Evolutionary conservation across 768 basidiomycete species (phyloP), one percentile per base, ranked within the genome.

Genomic region (Lactifluus rugatus): DNA sequence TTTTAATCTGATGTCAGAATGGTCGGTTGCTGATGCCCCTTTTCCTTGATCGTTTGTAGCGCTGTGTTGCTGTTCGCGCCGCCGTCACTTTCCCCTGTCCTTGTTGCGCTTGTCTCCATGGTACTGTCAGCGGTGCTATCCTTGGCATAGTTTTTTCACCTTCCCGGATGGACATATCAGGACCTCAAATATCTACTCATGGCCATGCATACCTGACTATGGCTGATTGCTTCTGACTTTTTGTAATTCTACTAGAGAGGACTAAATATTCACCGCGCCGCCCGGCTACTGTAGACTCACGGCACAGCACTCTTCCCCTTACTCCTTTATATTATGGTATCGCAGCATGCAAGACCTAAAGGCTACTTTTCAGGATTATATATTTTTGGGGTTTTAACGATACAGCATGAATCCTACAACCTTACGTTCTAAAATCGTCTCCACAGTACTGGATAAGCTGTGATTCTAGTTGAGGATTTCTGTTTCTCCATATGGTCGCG

Each of bases 401-500:
- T 47, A 54, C 31, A 54, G 45, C 11, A 11, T 17, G 28, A 39
- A 42, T 54, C 47, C 26, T 58, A 58, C 51, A 61, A 51, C 36
- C 17, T n/a, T n/a, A n/a, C n/a, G n/a, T n/a, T n/a, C n/a, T n/a
- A 44, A 44, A 23, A 8, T 21, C 21, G 42, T 42, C 31, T 46
- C 42, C 4, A 25, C 28, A 16, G 23, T 51, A 51, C 41, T 19
- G 34, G 25, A n/a, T 16, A n/a, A 28, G 25, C 9, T 6, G 1
- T 31, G 28, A n/a, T 21, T 34, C 64, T 73, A 84, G 55, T 84
- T 81, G 59, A 81, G 79, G 14, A 83, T 79, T 69, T 95, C 91
- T 51, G 93, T 71, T 66, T 93, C 89, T 51, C 94, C 94, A 65
- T 93, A 98, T 11, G 93, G 92, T 75, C 86, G 85, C 46, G 88